Conservation (phyloP, 2,329 filamentous ascomycete species). For the Xylariales sp. region DNA sequence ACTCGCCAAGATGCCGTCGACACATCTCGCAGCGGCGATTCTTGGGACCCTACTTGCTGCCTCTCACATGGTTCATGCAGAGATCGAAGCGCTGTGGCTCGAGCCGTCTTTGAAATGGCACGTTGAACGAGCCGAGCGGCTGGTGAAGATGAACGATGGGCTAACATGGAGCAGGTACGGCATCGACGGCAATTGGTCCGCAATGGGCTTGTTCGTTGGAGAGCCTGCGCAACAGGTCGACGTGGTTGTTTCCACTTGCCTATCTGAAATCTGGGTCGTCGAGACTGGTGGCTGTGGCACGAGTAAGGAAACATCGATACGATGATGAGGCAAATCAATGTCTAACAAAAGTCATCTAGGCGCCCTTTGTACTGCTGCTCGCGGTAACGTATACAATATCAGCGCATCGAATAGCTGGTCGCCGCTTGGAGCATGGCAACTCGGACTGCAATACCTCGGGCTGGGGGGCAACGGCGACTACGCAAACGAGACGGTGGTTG, state of each 20-base stretch:
- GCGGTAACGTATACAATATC: conserved; percentile 56
- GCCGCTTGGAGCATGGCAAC: conserved; percentile 53
- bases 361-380: conserved; percentile 46
- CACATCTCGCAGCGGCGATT: conserved; percentile 17
- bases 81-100: conserved; percentile 23
- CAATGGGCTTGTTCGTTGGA: conserved; percentile 52
- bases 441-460: conserved; percentile 56
- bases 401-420: conserved; percentile 53
- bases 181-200: conserved; percentile 66
- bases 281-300: conserved; percentile 50
- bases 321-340: background rate
- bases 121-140: conserved; percentile 10
- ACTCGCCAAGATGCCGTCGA: conserved; percentile 19
- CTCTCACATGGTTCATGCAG: conserved; percentile 20
- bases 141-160: conserved; percentile 8
- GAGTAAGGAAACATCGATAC: conserved; percentile 34
- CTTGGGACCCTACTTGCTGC: conserved; percentile 21
- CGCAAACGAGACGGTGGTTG: conserved; percentile 47
- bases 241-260: conserved; percentile 59
- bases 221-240: conserved; percentile 46
- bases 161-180: conserved; percentile 26
- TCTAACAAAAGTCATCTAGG: too few relatives aligned
- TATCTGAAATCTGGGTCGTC: conserved; percentile 69
- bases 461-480: conserved; percentile 60
- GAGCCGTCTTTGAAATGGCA: conserved; percentile 28